These are phyloP conservation scores for Fragosphaeria purpurea DNA, from an alignment of 2,329 filamentous ascomycete species.

Conservation along the genomic window DNA sequence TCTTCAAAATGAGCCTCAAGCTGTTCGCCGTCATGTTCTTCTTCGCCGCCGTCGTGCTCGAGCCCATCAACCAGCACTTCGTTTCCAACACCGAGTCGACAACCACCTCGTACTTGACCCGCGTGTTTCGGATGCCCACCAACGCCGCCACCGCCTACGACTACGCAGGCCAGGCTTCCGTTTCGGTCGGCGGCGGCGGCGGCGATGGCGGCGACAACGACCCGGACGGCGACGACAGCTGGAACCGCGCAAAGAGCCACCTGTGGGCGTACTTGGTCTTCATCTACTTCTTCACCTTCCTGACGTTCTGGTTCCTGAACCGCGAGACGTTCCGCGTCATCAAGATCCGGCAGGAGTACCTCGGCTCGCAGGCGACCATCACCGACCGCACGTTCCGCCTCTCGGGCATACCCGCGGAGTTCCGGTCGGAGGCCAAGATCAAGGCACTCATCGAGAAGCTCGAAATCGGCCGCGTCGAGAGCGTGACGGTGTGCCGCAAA, in stretches of 20 bases:
- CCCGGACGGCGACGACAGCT: conserved; percentile 20
- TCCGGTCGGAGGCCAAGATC: conserved; percentile 74
- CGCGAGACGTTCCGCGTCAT: conserved; percentile 79
- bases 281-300: conserved; percentile 77
- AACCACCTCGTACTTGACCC: not conserved
- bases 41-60: conserved; percentile 70
- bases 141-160: not conserved
- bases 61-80: conserved; percentile 72
- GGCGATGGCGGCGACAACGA: not conserved
- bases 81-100: conserved; percentile 16
- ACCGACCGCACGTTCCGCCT: conserved; percentile 90
- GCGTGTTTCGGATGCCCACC: not conserved
- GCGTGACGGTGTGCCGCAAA: conserved; percentile 73
- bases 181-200: not conserved
- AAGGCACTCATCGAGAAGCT: conserved; percentile 80
- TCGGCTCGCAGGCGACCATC: conserved; percentile 88
- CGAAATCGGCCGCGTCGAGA: conserved; percentile 81
- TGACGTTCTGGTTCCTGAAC: conserved; percentile 76
- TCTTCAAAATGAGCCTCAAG: conserved; percentile 91
- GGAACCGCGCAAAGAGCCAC: conserved; percentile 39
- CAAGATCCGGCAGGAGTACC: conserved; percentile 74
- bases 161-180: not conserved
- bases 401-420: conserved; percentile 71
- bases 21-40: conserved; percentile 72
- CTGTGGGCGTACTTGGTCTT: conserved; percentile 94